Conservation (phyloP, 495 filamentous ascomycete species). For the Neurospora terricola region DNA sequence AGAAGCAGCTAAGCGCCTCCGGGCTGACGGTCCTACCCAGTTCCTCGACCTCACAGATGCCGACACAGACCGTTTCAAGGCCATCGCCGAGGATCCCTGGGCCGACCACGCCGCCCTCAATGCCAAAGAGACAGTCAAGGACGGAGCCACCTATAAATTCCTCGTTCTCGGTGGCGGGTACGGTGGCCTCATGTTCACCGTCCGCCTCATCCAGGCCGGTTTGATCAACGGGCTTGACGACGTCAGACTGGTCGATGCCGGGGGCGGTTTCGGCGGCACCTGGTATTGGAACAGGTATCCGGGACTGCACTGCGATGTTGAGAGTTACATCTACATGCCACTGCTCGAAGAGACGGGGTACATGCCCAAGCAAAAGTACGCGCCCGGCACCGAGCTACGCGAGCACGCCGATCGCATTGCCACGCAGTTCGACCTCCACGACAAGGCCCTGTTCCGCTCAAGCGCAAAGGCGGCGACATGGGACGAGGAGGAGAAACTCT, state of each 20-base stretch:
- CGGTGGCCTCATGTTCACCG: conserved; percentile 39
- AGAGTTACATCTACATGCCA: conserved; percentile 44
- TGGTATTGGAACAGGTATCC: conserved; percentile 52
- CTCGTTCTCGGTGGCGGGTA: conserved; percentile 43
- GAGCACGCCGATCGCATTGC: conserved; percentile 33
- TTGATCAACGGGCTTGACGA: conserved; percentile 28
- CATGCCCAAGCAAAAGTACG: conserved; percentile 39
- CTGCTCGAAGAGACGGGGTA: conserved; percentile 52
- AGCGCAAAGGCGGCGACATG: conserved; percentile 26
- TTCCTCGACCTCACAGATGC: conserved; percentile 28
- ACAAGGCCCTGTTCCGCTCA: conserved; percentile 39
- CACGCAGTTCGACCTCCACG: conserved; percentile 33
- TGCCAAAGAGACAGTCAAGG: conserved; percentile 14
- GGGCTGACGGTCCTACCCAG: conserved; percentile 29
- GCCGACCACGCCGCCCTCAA: conserved; percentile 32
- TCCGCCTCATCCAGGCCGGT: conserved; percentile 40
- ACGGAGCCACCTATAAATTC: conserved; percentile 30
- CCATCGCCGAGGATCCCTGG: conserved; percentile 36
- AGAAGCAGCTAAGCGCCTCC: conserved; percentile 40
- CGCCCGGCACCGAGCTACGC: conserved; percentile 34
- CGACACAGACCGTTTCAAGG: conserved; percentile 20
- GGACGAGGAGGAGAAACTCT: conserved; percentile 33
- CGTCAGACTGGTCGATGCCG: conserved; percentile 39
- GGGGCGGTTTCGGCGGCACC: conserved; percentile 42
- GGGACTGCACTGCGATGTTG: conserved; percentile 41